Base-by-base conservation (phyloP, 2,329 filamentous ascomycete species). In the Trichophyton simii region DNA sequence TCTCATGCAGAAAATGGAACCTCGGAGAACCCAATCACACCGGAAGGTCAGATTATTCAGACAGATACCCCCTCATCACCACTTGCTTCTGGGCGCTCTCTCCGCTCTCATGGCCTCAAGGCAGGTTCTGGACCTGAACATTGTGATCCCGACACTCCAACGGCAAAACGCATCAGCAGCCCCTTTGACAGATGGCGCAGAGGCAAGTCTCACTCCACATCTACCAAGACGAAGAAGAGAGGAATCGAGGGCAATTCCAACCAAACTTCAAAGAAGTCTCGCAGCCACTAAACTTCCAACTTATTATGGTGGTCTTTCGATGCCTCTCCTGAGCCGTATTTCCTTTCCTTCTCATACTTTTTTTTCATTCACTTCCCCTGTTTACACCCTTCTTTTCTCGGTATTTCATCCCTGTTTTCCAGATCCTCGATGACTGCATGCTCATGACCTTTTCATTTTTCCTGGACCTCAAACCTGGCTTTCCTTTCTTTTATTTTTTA, bases 151-250 rank as follows among this genome's bases (percentile, higher is more conserved):
- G 67, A 68, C 28, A 64, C 66, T 22, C 69, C 67, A 59, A 70
- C 66, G 57, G 48, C 52, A 44, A 74, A 73, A 63, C 71, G 70
- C 11, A 46, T 59, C 50, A 76, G 73, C 50, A 76, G 73, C 61
- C 74, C 75, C 2, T 77, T 77, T 63, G 70, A 72, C 61, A 67
- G 68, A 18, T 77, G 75, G 75, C 65, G 69, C 54, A 70, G 65
- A 74, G 76, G 64, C 66, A 71, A 65, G 67, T 65, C 20, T 65
- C 61, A 59, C 11, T 66, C 65, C 6, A 60, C 61, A 9, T 65
- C 65, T n/a, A 62, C 71, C 15, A 72, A 70, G 64, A 77, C 77
- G 63, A 68, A 73, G 61, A 71, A 72, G 50, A 34, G 50, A 55
- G 28, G 13, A 13, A 55, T 55, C 15, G 50, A 55, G 8, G 50